These are phyloP conservation scores for Cupressus sempervirens DNA, from an alignment of 75 land plant species.

Conservation along the genomic window DNA sequence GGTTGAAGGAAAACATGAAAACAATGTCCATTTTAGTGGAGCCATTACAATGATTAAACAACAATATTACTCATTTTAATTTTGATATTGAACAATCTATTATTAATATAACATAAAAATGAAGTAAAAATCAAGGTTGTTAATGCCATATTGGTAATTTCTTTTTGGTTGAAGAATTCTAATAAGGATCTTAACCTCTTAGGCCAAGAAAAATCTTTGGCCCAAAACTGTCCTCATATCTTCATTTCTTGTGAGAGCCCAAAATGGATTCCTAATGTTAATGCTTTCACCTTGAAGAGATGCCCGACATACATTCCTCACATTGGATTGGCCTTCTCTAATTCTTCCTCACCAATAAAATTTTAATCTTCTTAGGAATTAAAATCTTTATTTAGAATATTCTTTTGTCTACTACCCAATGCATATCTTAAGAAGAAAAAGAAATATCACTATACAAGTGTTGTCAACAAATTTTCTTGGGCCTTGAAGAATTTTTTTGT, in stretches of 20 bases:
- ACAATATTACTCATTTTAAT: too few species aligned
- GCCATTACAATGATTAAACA: too few species aligned
- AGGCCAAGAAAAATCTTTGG: constrained; percentile 22
- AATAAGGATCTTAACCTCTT: neutral
- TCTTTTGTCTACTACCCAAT: constrained; percentile 20
- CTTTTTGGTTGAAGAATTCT: too few species aligned
- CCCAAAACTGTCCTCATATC: constrained; percentile 20
- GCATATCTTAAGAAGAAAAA: constrained; percentile 19
- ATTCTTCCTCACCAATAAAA: constrained; percentile 16
- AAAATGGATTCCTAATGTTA: constrained; percentile 18
- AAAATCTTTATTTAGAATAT: constrained; percentile 20
- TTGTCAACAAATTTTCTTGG: neutral
- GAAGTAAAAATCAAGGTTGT: too few species aligned
- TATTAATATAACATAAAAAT: too few species aligned
- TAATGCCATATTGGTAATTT: too few species aligned
- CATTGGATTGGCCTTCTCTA: constrained; percentile 14
- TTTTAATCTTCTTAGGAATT: constrained; percentile 16
- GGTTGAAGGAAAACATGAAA: too few species aligned
- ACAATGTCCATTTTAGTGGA: too few species aligned
- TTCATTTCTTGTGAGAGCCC: constrained; percentile 17
- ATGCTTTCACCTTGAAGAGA: neutral
- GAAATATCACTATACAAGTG: constrained; percentile 17
- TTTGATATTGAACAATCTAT: too few species aligned
- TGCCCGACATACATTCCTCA: neutral
- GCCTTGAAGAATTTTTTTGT: too few species aligned